Base-by-base conservation (phyloP, 495 filamentous ascomycete species). In the Talaromyces trachyspermus region DNA sequence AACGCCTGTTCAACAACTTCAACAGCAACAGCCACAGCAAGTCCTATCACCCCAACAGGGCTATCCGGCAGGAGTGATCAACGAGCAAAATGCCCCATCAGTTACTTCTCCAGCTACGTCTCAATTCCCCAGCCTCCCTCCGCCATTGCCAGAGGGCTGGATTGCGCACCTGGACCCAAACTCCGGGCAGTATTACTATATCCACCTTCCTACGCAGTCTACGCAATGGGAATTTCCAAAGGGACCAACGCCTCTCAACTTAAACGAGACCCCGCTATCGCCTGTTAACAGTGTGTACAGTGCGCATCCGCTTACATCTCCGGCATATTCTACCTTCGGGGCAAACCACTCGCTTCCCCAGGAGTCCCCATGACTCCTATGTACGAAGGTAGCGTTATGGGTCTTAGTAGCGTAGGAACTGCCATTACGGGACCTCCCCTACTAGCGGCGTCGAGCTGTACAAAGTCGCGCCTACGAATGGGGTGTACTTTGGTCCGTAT, bases 221-320 rank as follows among this genome's bases (percentile, higher is more conserved):
- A 98, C 92, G 10, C 92, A 98, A 61, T 98, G 92, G 92, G 92
- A 98, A 54, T 95, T 95, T 57, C 92, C 92, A 17, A 95, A 95
- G 65, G 88, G 86, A 0, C 87, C 89, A 4, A 91, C 85, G 4
- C 87, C 89, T 4, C 63, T 94, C 49, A 84, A 85, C 56, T 74
- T 95, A 48, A 86, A 88, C 41, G 71, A 84, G 24, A 72, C 74
- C 12, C 91, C 88, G 4, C 60, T 95, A 51, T 95, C 88, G 22
- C 89, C 90, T 3, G 82, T 85, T 0, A 74, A 77, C 2, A 87
- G 86, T 46, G 85, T 86, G 1, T 91, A 87, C 51, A 85, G 79
- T 52, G 71, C 68, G 27, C 85, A 91, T 59, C 79, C 87, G 15
- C 68, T 94, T 2, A 74, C 72, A 3, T 91, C 87, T 5, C 89